A percentile compares a stretch with the other conserved stretches of the same genome.
phyloP scores from a whole-genome alignment of 116 monocot species.

The Cymodocea nodosa region DNA sequence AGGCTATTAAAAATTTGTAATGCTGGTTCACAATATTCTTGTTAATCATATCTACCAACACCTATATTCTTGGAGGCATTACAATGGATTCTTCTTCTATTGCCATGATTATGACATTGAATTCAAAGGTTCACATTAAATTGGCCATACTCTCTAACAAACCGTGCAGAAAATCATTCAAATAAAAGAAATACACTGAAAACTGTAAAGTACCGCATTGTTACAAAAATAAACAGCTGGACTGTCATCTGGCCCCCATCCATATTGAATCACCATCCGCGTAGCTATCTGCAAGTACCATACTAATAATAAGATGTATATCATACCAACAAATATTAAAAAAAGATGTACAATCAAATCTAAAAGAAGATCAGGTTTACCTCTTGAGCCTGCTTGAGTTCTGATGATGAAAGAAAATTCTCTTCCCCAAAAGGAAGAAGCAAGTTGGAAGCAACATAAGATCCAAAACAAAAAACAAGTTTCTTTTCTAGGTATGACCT shows the following conservation, averaged over 20 bases:
- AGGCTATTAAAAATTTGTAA: too few species aligned
- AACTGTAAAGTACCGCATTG: conserved; percentile 38
- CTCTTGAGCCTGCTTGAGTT: conserved; percentile 80
- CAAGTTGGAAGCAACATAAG: conserved; percentile 55
- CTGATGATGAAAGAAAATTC: conserved; percentile 65
- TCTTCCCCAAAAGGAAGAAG: conserved; percentile 84
- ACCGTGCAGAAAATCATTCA: neutral
- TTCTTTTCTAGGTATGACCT: conserved; percentile 83
- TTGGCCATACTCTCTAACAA: neutral
- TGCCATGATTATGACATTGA: too few species aligned
- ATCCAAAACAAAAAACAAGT: conserved; percentile 83
- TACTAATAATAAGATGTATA: too few species aligned
- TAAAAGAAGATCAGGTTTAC: conserved; percentile 16
- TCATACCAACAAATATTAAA: neutral
- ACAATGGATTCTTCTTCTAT: too few species aligned
- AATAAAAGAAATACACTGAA: neutral
- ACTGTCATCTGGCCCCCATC: conserved; percentile 93
- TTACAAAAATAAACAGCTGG: conserved; percentile 61
- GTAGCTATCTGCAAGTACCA: conserved; percentile 66
- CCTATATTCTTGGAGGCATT: too few species aligned
- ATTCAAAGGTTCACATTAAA: too few species aligned
- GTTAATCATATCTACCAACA: too few species aligned
- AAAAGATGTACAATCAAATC: neutral
- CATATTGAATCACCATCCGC: conserved; percentile 89
- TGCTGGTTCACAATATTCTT: too few species aligned